A percentile compares a stretch with the other conserved stretches of the same genome.
Evolutionary conservation across 768 basidiomycete species (phyloP).

Genomic region (Russula foetens): DNA sequence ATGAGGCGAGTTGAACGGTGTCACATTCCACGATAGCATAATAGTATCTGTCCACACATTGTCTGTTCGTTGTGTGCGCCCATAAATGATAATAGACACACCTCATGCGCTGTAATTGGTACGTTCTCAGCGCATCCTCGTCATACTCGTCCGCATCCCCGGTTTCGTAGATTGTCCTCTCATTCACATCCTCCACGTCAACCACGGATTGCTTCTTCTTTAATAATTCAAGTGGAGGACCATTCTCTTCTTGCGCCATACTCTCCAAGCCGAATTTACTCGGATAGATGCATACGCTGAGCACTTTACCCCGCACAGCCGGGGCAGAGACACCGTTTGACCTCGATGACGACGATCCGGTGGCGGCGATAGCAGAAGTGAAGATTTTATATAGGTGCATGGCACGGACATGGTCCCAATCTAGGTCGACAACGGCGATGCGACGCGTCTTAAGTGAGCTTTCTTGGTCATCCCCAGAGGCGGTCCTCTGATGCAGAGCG

Average conservation of each 20-base stretch:
- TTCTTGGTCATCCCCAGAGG: constrained; percentile 29
- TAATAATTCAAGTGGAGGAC: constrained; percentile 83
- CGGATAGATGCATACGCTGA: constrained; percentile 82
- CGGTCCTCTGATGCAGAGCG: constrained; percentile 44
- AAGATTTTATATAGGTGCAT: constrained; percentile 88
- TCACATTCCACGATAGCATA: constrained; percentile 93
- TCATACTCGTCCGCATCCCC: constrained; percentile 75
- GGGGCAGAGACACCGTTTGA: constrained; percentile 20
- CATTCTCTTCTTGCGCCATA: constrained; percentile 79
- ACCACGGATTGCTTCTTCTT: constrained; percentile 36
- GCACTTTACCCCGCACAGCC: constrained; percentile 55
- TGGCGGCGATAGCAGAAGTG: constrained; percentile 70
- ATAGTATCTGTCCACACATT: constrained; percentile 58
- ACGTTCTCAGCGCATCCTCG: constrained; percentile 78
- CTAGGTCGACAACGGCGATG: constrained; percentile 88
- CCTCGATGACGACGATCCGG: constrained; percentile 34
- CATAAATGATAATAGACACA: constrained; percentile 31
- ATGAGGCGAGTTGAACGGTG: constrained; percentile 60
- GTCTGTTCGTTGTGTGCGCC: not conserved
- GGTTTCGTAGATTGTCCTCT: constrained; percentile 54
- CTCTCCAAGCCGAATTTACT: constrained; percentile 88
- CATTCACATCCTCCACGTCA: constrained; percentile 52
- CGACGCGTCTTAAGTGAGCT: constrained; percentile 49
- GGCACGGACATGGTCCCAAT: constrained; percentile 96
- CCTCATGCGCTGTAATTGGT: constrained; percentile 91